These are phyloP conservation scores for Ehretia macrophylla DNA, from an alignment of 257 asterid genomes.

Conservation along the genomic window DNA sequence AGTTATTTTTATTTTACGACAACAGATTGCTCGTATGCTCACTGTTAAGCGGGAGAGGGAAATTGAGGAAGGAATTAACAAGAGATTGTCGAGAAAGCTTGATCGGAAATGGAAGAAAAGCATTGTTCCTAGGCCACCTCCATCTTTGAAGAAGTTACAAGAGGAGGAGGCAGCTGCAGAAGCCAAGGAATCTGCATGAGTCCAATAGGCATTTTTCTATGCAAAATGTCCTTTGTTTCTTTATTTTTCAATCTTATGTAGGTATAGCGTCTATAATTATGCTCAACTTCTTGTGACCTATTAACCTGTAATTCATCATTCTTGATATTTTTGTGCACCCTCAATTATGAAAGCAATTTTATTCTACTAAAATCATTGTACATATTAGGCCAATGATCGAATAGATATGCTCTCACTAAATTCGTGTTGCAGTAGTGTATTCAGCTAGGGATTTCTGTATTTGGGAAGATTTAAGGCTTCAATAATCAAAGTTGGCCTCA, in stretches of 20 bases:
- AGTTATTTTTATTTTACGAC: not conserved
- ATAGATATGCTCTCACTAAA: too few relatives aligned
- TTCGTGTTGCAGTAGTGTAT: too few relatives aligned
- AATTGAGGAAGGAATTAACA: constrained; percentile 82
- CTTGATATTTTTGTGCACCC: not conserved
- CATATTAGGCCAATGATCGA: too few relatives aligned
- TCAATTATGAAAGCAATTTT: too few relatives aligned
- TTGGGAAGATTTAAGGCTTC: too few relatives aligned
- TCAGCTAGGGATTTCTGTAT: too few relatives aligned
- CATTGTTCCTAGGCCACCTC: constrained; percentile 91
- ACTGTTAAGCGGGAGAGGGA: constrained; percentile 94
- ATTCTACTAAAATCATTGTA: too few relatives aligned
- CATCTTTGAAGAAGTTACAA: constrained; percentile 68
- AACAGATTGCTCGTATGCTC: constrained; percentile 79
- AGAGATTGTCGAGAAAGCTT: constrained; percentile 84
- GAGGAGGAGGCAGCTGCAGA: constrained; percentile 93
- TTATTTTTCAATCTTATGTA: too few relatives aligned
- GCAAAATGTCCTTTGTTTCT: not conserved
- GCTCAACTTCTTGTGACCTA: not conserved
- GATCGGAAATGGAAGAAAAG: constrained; percentile 88
- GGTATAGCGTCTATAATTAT: too few relatives aligned
- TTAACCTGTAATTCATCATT: not conserved
- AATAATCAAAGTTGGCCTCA: too few relatives aligned
- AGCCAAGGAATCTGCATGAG: constrained; percentile 62
- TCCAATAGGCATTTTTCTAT: not conserved